Base-by-base conservation (phyloP, 2,329 filamentous ascomycete species). In the Periconia macrospinosa region DNA sequence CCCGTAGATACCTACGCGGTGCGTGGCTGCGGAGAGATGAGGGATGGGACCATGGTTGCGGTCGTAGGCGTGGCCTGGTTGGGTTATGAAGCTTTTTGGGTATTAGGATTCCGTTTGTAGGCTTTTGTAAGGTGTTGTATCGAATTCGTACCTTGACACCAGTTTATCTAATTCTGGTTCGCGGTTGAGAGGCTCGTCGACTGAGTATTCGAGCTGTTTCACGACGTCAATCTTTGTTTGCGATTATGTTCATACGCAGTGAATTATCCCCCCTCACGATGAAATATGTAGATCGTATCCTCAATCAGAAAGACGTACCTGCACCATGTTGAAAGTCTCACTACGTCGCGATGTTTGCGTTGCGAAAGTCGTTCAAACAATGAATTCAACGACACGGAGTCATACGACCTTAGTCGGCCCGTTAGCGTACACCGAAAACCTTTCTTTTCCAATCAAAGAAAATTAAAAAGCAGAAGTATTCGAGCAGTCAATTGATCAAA, bases 31-130 rank as follows among this genome's bases (percentile, higher is more conserved):
- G 42, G 76, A 65, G 46, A 83, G 66, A 53, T 80, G 73, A 1
- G 81, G 81, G 30, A 84, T 80, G 9, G 79, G 76, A 10, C 70
- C 80, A 64, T 85, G 83, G 53, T 85, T 86, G 30, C 84, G 78
- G 63, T 86, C 81, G 62, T 85, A 86, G 74, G 74, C 43, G 69
- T 72, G 47, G 74, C 74, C 43, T 69, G 72, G 49, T 41, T 58
- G 40, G 18, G 80, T 81, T 44, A 86, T 75, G 66, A 84, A 85
- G 46, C 75, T 76, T 30, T 15, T 7, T 42, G 6, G 45, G 33
- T 47, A 40, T 27, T 27, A 8, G 23, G 5, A n/a, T 18, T 15
- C n/a, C 5, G 33, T 6, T 14, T 37, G 11, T n/a, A 14, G 3
- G 33, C 20, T 14, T 19, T 33, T 13, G 15, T 30, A 20, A 23